Conservation (phyloP, 2,329 filamentous ascomycete genomes). For the Rhynchosporium secalis region DNA sequence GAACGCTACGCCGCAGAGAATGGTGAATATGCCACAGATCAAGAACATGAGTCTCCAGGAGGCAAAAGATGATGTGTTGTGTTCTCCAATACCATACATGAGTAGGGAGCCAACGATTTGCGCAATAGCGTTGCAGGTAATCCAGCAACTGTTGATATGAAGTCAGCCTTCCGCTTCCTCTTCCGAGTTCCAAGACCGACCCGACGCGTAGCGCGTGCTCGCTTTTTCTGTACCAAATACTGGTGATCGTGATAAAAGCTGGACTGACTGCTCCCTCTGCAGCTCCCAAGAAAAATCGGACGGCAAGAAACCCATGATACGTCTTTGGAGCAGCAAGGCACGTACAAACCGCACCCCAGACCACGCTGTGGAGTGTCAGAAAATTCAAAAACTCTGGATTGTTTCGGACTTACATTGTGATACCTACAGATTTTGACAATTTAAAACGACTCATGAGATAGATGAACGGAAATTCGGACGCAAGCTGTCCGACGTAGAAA, state of each 20-base stretch:
- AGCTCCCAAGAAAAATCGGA: slow-evolving; percentile 47
- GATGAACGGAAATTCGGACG: slow-evolving; percentile 51
- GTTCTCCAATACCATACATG: slow-evolving; percentile 53
- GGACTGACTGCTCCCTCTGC: slow-evolving; percentile 46
- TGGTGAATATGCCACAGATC: slow-evolving; percentile 50
- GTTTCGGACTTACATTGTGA: slow-evolving; percentile 44
- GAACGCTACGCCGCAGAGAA: slow-evolving; percentile 46
- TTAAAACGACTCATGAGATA: slow-evolving; percentile 52
- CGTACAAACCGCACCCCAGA: slow-evolving; percentile 48
- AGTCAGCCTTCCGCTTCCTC: slow-evolving; percentile 54
- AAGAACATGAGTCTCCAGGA: slow-evolving; percentile 52
- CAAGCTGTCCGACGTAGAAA: slow-evolving; percentile 47
- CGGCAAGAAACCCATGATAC: slow-evolving; percentile 44
- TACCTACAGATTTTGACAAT: slow-evolving; percentile 52
- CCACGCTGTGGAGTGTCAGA: slow-evolving; percentile 34
- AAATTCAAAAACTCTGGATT: not conserved
- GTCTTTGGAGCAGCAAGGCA: slow-evolving; percentile 46
- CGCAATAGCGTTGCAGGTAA: slow-evolving; percentile 58
- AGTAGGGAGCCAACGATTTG: slow-evolving; percentile 48
- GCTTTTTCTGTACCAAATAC: slow-evolving; percentile 44
- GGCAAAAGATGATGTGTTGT: slow-evolving; percentile 41
- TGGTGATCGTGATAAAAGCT: slow-evolving; percentile 49
- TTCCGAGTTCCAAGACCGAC: slow-evolving; percentile 19
- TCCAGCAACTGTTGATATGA: slow-evolving; percentile 49
- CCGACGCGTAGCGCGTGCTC: slow-evolving; percentile 46